A percentile compares a stretch with the other conserved stretches of the same genome.
phyloP scores from a whole-genome alignment of 1,139 yeast genomes.

The Saccharomyces hybrid region DNA sequence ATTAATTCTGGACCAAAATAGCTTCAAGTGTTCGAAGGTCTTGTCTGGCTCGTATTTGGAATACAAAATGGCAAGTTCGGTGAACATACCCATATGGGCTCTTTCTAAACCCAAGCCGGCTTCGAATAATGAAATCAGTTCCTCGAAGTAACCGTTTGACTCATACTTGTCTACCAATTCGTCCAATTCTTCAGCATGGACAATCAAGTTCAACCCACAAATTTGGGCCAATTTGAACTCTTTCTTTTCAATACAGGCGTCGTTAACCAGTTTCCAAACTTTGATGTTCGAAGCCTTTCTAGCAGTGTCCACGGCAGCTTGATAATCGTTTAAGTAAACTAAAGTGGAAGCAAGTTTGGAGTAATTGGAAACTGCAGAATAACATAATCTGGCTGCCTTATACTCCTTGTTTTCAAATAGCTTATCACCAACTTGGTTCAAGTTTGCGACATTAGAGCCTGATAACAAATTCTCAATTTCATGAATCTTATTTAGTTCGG shows the following conservation, averaged over 20 bases:
- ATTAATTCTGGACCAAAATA: conserved; percentile 97
- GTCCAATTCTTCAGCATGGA: conserved; percentile 94
- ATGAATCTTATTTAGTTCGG: conserved; percentile 62
- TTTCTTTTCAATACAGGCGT: conserved; percentile 90
- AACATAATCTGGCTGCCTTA: conserved; percentile 87
- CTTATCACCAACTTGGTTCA: conserved; percentile 87
- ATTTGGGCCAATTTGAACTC: conserved; percentile 97
- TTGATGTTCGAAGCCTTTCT: conserved; percentile 91
- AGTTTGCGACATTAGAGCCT: conserved; percentile 87
- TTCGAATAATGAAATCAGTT: conserved; percentile 85
- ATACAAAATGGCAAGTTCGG: conserved; percentile 87
- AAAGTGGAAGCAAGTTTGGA: conserved; percentile 92
- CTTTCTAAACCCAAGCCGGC: conserved; percentile 95
- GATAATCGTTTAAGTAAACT: conserved; percentile 86
- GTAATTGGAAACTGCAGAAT: conserved; percentile 82
- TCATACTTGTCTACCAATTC: conserved; percentile 86
- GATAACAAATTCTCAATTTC: conserved; percentile 82
- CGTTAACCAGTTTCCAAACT: conserved; percentile 97
- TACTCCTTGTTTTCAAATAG: conserved; percentile 76
- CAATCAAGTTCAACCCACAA: conserved; percentile 94
- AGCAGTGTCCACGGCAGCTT: conserved; percentile 97
- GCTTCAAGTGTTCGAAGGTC: conserved; percentile 92
- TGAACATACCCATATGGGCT: conserved; percentile 99
- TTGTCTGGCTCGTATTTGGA: conserved; percentile 85
- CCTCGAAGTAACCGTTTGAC: conserved; percentile 83